Conservation (phyloP, 1,284 basidiomycete genomes). For the Pyrrhoderma noxium region DNA sequence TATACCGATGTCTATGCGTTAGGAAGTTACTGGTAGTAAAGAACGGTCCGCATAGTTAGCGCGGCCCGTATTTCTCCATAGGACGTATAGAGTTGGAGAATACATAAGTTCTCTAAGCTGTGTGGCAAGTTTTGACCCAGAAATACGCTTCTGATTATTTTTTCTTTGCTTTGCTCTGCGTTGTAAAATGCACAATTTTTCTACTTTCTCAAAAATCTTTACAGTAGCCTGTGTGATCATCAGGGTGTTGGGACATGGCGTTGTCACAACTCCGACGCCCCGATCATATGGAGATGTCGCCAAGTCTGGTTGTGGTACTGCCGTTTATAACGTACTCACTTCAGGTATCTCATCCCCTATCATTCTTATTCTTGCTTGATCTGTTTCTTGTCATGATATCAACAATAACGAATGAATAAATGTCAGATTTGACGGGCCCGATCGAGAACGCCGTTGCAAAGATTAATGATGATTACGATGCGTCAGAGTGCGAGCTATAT, state of each 20-base stretch:
- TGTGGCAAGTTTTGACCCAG: too few relatives aligned
- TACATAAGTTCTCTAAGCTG: too few relatives aligned
- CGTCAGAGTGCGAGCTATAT: slow-evolving; percentile 29
- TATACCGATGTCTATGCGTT: too few relatives aligned
- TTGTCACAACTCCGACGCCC: slow-evolving; percentile 27
- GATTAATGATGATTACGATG: slow-evolving; percentile 27
- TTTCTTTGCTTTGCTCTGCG: too few relatives aligned
- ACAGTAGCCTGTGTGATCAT: too few relatives aligned
- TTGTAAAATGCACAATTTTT: too few relatives aligned
- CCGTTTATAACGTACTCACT: slow-evolving; percentile 26
- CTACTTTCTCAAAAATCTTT: too few relatives aligned
- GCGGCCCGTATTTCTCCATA: too few relatives aligned
- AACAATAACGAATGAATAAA: not conserved
- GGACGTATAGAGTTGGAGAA: too few relatives aligned
- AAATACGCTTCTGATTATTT: too few relatives aligned
- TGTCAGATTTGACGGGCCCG: slow-evolving; percentile 28
- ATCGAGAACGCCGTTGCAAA: slow-evolving; percentile 29
- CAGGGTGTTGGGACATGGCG: slow-evolving; percentile 24
- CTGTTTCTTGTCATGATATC: not conserved
- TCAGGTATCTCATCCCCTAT: slow-evolving; percentile 21
- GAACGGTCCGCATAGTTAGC: too few relatives aligned
- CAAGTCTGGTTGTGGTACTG: slow-evolving; percentile 28
- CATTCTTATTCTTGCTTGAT: not conserved
- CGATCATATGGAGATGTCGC: slow-evolving; percentile 25
- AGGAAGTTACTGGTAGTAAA: too few relatives aligned